Evolutionary conservation across 2,329 filamentous ascomycete species (phyloP), one percentile per base, ranked within the genome.

Genomic region (Tricladium varicosporioides): DNA sequence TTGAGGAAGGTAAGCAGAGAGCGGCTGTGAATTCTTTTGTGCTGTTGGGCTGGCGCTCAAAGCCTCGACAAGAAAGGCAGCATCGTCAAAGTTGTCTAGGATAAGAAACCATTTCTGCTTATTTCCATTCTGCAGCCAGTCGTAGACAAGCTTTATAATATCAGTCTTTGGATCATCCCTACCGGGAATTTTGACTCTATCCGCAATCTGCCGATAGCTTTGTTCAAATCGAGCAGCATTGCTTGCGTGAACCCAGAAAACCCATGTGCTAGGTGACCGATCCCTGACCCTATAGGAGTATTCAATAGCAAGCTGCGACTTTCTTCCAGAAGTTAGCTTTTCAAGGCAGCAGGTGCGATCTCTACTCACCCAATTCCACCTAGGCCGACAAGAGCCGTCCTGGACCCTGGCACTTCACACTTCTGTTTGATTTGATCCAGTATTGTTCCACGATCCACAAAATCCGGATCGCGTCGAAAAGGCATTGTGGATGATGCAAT

Each of bases 351-450:
- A 36, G 7, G 8, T 13, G 8, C 7, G 13, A 36, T 8, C 32
- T 36, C 7, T 36, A 47, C 48, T 42, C 53, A 65, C 49, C 68
- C 68, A 16, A 69, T 56, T 33, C 67, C 67, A 11, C 67, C 65
- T 22, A 65, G 54, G 32, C 68, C 67, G 7, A 68, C 60, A 5
- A 70, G 65, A 11, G 65, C 67, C 44, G 48, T 50, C 5, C 67
- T 58, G 31, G 56, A 47, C n/a, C 15, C 56, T 19, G 63, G 56
- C 27, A 22, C 40, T 9, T 54, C 22, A 56, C 60, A 62, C 56
- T 19, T 54, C 14, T 61, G 14, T 49, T 57, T n/a, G 54, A 54
- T 19, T 53, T 27, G 31, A 57, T 33, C 15, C 31, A 54, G 22
- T 5, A 67, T 47, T 5, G 51, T 57, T 0, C 53, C 46, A 18